phyloP scores from a whole-genome alignment of 2,329 filamentous ascomycete genomes.

The Pyrenophora teres region DNA sequence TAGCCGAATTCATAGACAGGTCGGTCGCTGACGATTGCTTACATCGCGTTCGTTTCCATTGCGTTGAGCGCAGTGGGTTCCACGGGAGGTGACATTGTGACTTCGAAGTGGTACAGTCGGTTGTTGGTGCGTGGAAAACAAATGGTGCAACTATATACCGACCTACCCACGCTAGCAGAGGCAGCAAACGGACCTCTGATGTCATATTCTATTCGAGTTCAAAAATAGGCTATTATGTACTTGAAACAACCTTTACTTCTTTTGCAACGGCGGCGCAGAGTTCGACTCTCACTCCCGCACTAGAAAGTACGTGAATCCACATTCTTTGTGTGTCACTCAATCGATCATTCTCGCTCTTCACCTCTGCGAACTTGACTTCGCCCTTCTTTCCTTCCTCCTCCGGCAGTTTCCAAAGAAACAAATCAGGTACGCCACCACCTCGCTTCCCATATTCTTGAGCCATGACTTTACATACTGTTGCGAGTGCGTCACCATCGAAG shows the following conservation, averaged over 20 bases:
- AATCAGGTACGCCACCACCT: conserved; percentile 86
- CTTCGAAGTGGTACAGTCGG: no score
- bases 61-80: no score
- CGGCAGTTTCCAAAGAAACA: conserved; percentile 78
- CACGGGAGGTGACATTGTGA: no score
- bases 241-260: conserved; percentile 51
- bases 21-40: no score
- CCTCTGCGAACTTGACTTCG: conserved; percentile 72
- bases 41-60: no score
- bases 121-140: no score
- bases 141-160: no score
- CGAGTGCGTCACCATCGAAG: conserved; percentile 80
- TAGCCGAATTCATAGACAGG: no score
- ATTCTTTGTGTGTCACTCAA: conserved; percentile 94
- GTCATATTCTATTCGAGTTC: no score
- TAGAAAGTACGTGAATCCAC: conserved; percentile 92
- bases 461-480: conserved; percentile 87
- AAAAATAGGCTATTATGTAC: no score
- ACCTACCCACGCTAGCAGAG: no score
- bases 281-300: conserved; percentile 83
- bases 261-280: conserved; percentile 70
- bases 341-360: conserved; percentile 75
- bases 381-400: conserved; percentile 43
- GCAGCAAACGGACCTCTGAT: no score
- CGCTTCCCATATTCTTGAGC: conserved; percentile 91